Evolutionary conservation across 176 grass and related monocot genomes (phyloP).

Genomic region (Elymus sibiricus): DNA sequence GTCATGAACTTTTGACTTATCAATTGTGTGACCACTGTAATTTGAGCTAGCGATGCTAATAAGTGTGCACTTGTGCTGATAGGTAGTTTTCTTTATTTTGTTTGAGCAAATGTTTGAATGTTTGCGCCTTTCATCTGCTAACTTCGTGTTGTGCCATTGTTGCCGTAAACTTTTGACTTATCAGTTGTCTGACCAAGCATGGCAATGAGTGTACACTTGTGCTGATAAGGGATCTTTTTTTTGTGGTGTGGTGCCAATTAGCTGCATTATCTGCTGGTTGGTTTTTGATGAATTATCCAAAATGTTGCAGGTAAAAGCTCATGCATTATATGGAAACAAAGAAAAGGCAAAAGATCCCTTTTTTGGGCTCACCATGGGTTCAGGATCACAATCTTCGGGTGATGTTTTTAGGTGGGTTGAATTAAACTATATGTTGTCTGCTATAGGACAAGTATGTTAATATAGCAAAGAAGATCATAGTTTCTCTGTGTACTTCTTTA

Average conservation of each 20-base stretch:
- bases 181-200: no score
- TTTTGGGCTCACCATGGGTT: slow-evolving; percentile 92
- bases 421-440: slow-evolving; percentile 40
- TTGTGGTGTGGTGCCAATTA: background rate
- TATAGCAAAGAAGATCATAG: background rate
- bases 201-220: background rate
- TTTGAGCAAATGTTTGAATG: no score
- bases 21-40: background rate
- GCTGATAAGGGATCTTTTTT: background rate
- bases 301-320: slow-evolving; percentile 63
- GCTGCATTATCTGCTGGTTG: background rate
- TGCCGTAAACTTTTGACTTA: no score
- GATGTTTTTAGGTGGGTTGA: slow-evolving; percentile 88
- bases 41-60: background rate
- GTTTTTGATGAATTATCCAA: background rate
- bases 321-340: slow-evolving; percentile 72
- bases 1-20: background rate
- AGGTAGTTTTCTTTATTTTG: background rate
- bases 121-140: no score
- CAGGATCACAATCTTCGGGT: slow-evolving; percentile 62
- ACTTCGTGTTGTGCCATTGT: no score
- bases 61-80: background rate
- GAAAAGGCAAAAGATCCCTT: slow-evolving; percentile 94
- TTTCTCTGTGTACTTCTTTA: background rate
- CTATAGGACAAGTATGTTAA: slow-evolving; percentile 18